A percentile compares a stretch with the other conserved stretches of the same genome.
These are phyloP conservation scores for Fusarium xyrophilum DNA, from an alignment of 2,329 filamentous ascomycete genomes.

Conservation along the genomic window DNA sequence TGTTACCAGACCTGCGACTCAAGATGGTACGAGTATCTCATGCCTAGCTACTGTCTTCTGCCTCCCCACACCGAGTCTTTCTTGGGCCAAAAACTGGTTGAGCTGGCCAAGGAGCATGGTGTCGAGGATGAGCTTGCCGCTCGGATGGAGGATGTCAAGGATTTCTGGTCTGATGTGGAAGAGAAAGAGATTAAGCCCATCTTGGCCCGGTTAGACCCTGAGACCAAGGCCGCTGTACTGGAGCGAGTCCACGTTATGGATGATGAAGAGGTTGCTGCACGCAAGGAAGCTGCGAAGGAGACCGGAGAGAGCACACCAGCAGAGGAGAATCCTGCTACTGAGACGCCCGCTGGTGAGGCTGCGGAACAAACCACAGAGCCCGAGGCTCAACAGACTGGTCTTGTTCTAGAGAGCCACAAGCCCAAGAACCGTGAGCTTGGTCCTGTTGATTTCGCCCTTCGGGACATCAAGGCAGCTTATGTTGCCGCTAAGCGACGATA, in stretches of 20 bases:
- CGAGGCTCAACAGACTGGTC: conserved; percentile 34
- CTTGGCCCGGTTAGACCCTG: conserved; percentile 66
- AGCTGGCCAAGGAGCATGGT: conserved; percentile 75
- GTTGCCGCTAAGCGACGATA: conserved; percentile 83
- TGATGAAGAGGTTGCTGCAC: conserved; percentile 39
- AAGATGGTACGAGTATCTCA: conserved; percentile 95
- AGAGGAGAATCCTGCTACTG: conserved; percentile 37
- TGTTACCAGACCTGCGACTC: conserved; percentile 96
- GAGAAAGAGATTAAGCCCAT: conserved; percentile 80
- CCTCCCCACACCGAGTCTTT: conserved; percentile 90
- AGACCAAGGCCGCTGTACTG: conserved; percentile 67
- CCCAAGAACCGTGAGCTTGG: conserved; percentile 52
- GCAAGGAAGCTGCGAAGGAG: conserved; percentile 32
- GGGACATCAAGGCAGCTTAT: conserved; percentile 81
- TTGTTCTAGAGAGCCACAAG: conserved; percentile 44
- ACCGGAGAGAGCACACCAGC: conserved; percentile 26
- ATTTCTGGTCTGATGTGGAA: conserved; percentile 85
- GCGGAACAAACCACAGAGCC: conserved; percentile 29
- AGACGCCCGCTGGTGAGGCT: conserved; percentile 23
- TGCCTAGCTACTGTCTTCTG: conserved; percentile 90
- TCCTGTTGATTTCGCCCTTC: conserved; percentile 70
- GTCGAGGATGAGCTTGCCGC: conserved; percentile 72
- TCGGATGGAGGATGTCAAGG: conserved; percentile 77
- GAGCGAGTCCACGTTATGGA: conserved; percentile 61
- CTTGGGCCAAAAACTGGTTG: conserved; percentile 81